Evolutionary conservation across 2,329 filamentous ascomycete genomes (phyloP).

Genomic region (Cladosporium sp.): DNA sequence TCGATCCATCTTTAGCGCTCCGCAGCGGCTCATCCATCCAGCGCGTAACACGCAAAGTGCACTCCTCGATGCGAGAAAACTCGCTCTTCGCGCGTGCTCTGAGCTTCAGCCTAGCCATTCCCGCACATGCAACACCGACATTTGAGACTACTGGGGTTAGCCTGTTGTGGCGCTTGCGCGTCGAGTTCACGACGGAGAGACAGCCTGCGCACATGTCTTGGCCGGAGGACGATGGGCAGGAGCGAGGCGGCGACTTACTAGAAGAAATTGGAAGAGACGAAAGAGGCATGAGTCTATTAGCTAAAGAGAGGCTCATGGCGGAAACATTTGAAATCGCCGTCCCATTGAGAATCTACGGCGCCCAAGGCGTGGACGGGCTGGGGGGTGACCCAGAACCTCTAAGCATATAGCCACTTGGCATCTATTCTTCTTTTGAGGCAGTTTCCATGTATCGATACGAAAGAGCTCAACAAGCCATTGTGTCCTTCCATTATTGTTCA

Average conservation of each 20-base stretch:
- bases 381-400: conserved; percentile 19
- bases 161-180: conserved; percentile 80
- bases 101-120: conserved; percentile 79
- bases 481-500: not conserved
- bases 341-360: conserved; percentile 33
- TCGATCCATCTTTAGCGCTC: conserved; percentile 75
- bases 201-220: conserved; percentile 13
- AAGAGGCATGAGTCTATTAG: conserved; percentile 30
- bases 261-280: conserved; percentile 35
- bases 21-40: conserved; percentile 81
- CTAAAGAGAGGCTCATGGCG: conserved; percentile 30
- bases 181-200: conserved; percentile 77
- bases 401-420: conserved; percentile 15
- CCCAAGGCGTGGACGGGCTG: conserved; percentile 21
- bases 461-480: not conserved
- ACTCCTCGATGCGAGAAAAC: conserved; percentile 74
- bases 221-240: conserved; percentile 60
- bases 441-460: not conserved
- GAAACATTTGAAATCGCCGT: conserved; percentile 37
- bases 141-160: conserved; percentile 87
- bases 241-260: conserved; percentile 53
- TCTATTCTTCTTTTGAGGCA: not conserved
- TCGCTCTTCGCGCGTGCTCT: conserved; percentile 75
- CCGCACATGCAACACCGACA: conserved; percentile 77
- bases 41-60: conserved; percentile 76